Conservation (phyloP, 1,139 yeast species). For the Candida sanyaensis region DNA sequence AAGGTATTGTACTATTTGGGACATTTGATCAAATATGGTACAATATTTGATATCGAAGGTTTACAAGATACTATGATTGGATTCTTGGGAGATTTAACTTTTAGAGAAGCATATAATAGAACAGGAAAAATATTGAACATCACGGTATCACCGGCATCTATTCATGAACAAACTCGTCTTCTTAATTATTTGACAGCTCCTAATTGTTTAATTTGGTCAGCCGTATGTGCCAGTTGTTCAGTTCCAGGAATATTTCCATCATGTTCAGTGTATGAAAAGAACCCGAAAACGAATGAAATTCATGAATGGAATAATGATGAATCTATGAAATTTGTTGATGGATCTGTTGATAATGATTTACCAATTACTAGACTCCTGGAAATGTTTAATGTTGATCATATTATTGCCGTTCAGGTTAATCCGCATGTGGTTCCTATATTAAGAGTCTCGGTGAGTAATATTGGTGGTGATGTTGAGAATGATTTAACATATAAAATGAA, state of each 20-base stretch:
- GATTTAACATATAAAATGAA: slow-evolving; percentile 59
- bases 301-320: slow-evolving; percentile 83
- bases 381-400: slow-evolving; percentile 95
- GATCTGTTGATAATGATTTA: slow-evolving; percentile 91
- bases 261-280: slow-evolving; percentile 81
- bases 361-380: slow-evolving; percentile 90
- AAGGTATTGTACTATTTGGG: slow-evolving; percentile 33
- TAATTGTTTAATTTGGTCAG: slow-evolving; percentile 66
- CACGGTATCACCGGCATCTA: slow-evolving; percentile 58
- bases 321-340: slow-evolving; percentile 85
- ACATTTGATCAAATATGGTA: slow-evolving; percentile 75
- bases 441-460: slow-evolving; percentile 63
- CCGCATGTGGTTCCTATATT: slow-evolving; percentile 94
- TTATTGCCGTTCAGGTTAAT: slow-evolving; percentile 94
- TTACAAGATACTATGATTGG: slow-evolving; percentile 72
- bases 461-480: slow-evolving; percentile 71
- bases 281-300: slow-evolving; percentile 65
- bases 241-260: slow-evolving; percentile 91
- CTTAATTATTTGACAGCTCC: slow-evolving; percentile 52
- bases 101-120: slow-evolving; percentile 59
- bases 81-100: slow-evolving; percentile 86
- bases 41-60: slow-evolving; percentile 81
- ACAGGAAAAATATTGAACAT: slow-evolving; percentile 60
- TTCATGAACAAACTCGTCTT: slow-evolving; percentile 60
- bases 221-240: slow-evolving; percentile 96